Evolutionary conservation across 2,329 filamentous ascomycete species (phyloP).

Genomic region (Penicillium paneum): DNA sequence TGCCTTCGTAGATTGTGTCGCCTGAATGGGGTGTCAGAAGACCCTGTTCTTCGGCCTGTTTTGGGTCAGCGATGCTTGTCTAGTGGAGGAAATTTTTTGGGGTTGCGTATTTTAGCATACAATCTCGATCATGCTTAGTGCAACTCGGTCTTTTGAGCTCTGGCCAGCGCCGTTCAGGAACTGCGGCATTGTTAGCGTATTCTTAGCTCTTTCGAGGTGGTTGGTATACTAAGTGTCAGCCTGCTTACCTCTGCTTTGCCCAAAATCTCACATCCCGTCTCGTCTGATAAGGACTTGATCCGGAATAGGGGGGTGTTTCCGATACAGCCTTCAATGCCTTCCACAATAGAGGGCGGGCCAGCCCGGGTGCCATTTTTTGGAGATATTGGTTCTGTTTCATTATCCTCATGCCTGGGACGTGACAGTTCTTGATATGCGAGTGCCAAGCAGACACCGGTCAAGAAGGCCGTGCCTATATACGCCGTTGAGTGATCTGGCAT

Average conservation of each 20-base stretch:
- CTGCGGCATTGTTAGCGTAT: conserved; percentile 30
- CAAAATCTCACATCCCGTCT: conserved; percentile 83
- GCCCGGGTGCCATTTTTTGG: conserved; percentile 22
- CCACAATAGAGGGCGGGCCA: conserved; percentile 53
- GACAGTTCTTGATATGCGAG: conserved; percentile 74
- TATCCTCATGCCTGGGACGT: conserved; percentile 58
- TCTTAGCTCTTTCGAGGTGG: background rate
- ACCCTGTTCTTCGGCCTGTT: conserved; percentile 70
- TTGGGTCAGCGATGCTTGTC: conserved; percentile 5
- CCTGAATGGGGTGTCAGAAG: conserved; percentile 74
- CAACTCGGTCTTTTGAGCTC: conserved; percentile 92
- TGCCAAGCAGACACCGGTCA: conserved; percentile 72
- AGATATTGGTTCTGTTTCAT: conserved; percentile 5
- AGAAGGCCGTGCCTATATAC: conserved; percentile 68
- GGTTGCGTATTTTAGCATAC: conserved; percentile 31
- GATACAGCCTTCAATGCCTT: conserved; percentile 87
- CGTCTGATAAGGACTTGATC: conserved; percentile 79
- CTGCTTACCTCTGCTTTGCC: conserved; percentile 75
- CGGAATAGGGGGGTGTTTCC: conserved; percentile 87
- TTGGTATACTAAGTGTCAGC: background rate
- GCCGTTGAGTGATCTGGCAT: conserved; percentile 41
- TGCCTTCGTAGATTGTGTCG: conserved; percentile 96
- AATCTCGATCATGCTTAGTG: conserved; percentile 77
- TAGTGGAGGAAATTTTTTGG: background rate
- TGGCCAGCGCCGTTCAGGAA: conserved; percentile 93